phyloP scores from a whole-genome alignment of 1,139 yeast species.

The Hyphopichia khmerensis region DNA sequence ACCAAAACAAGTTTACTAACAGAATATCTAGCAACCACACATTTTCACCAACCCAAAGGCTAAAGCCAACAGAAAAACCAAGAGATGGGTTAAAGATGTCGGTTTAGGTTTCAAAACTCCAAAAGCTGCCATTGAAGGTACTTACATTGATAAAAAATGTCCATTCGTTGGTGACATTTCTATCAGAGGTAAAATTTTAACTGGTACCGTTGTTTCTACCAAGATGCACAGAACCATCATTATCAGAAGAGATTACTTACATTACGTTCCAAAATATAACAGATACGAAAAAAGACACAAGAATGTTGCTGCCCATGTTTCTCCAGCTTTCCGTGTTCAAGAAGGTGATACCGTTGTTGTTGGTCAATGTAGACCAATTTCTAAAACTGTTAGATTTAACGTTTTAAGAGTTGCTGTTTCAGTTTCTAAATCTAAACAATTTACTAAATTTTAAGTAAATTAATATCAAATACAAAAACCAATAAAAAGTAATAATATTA shows the following conservation, averaged over 20 bases:
- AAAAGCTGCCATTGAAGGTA: constrained; percentile 95
- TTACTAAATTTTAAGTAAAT: constrained; percentile 81
- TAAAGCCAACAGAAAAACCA: constrained; percentile 97
- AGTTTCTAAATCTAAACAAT: constrained; percentile 89
- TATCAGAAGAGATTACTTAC: constrained; percentile 99
- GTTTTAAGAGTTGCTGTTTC: constrained; percentile 94
- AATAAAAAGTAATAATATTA: background rate
- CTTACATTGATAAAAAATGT: constrained; percentile 99
- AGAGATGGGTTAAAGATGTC: constrained; percentile 99
- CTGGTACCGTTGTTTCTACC: constrained; percentile 99
- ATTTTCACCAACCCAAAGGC: constrained; percentile 99
- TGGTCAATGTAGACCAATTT: constrained; percentile 99
- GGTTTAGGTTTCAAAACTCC: constrained; percentile 99
- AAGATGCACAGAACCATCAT: constrained; percentile 99
- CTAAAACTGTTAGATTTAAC: constrained; percentile 99
- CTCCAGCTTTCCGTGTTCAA: constrained; percentile 99
- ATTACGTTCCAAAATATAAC: constrained; percentile 99
- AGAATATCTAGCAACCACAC: constrained; percentile 89
- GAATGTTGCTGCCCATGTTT: constrained; percentile 99
- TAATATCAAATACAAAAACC: background rate
- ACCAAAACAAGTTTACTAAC: too few relatives aligned
- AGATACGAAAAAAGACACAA: constrained; percentile 99
- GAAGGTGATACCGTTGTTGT: constrained; percentile 99
- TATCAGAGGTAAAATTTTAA: constrained; percentile 99
- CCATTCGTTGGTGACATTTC: constrained; percentile 97